Percentiles rank a stretch among this genome's conserved stretches.
Conservation (phyloP, 768 basidiomycete species). For the Hemileccinum rubropunctum region DNA sequence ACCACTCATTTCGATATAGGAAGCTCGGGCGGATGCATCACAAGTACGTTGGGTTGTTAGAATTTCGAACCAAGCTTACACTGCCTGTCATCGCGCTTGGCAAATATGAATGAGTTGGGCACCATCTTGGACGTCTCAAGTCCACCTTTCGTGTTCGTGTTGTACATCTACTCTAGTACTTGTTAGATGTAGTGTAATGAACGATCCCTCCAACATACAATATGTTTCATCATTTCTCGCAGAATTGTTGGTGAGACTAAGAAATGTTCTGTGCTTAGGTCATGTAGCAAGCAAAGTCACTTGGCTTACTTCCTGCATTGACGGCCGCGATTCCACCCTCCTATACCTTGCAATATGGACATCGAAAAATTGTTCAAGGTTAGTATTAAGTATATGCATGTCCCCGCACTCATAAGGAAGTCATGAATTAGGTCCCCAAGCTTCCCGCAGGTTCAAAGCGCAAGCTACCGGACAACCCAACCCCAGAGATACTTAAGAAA, state of each 20-base stretch:
- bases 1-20: neutral
- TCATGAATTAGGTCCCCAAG: constrained; percentile 54
- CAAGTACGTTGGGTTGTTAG: constrained; percentile 30
- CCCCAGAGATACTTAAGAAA: constrained; percentile 80
- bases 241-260: too few relatives aligned
- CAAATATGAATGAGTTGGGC: constrained; percentile 9
- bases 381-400: constrained; percentile 1
- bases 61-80: constrained; percentile 24
- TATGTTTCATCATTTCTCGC: too few relatives aligned
- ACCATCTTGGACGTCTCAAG: neutral
- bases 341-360: constrained; percentile 34
- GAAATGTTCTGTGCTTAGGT: too few relatives aligned
- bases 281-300: neutral
- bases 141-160: neutral
- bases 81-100: constrained; percentile 6
- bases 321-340: neutral
- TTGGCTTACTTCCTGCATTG: neutral
- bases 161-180: constrained; percentile 2
- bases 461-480: constrained; percentile 72
- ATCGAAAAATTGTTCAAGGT: constrained; percentile 53
- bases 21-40: constrained; percentile 5
- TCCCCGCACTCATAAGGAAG: constrained; percentile 1
- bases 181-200: constrained; percentile 4
- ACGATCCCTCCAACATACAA: neutral
- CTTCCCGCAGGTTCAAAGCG: constrained; percentile 66